Conservation (phyloP, 176 grass and related monocot genomes). For the Elymus sibiricus region DNA sequence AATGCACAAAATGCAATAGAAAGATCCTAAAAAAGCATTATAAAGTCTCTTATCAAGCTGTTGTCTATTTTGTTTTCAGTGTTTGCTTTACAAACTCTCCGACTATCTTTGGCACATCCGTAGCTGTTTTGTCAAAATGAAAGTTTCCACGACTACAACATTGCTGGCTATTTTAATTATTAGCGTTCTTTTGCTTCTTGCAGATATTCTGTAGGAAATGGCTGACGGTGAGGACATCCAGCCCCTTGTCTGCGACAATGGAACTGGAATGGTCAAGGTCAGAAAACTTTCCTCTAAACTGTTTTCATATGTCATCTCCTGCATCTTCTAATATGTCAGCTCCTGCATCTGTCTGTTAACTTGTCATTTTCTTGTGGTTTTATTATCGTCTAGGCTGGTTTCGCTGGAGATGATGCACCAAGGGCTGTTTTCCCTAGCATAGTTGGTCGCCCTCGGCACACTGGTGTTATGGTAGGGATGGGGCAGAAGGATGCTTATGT, state of each 20-base stretch:
- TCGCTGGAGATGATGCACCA: conserved; percentile 79
- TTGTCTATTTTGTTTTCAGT: not conserved
- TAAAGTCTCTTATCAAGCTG: not conserved
- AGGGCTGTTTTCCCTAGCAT: conserved; percentile 91
- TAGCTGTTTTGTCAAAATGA: not conserved
- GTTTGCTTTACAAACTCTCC: not conserved
- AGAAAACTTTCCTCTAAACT: not conserved
- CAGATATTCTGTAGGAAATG: conserved; percentile 53
- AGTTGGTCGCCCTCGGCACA: conserved; percentile 68
- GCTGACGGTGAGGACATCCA: conserved; percentile 77
- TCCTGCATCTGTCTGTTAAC: not conserved
- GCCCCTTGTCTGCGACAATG: conserved; percentile 81
- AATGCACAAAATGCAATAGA: not conserved
- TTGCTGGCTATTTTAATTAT: not conserved
- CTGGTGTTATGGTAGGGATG: conserved; percentile 85
- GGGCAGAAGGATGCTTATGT: conserved; percentile 79
- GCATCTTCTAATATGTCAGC: not conserved
- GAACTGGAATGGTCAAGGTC: conserved; percentile 81
- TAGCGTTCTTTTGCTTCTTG: not conserved
- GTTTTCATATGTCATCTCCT: not conserved
- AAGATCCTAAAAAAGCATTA: not conserved
- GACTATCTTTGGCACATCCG: not conserved
- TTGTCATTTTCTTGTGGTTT: not conserved
- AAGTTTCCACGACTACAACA: not conserved
- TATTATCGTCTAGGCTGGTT: conserved; percentile 55